Base-by-base conservation (phyloP, 108 stramenopile species). In the Licmophora abbreviata region DNA sequence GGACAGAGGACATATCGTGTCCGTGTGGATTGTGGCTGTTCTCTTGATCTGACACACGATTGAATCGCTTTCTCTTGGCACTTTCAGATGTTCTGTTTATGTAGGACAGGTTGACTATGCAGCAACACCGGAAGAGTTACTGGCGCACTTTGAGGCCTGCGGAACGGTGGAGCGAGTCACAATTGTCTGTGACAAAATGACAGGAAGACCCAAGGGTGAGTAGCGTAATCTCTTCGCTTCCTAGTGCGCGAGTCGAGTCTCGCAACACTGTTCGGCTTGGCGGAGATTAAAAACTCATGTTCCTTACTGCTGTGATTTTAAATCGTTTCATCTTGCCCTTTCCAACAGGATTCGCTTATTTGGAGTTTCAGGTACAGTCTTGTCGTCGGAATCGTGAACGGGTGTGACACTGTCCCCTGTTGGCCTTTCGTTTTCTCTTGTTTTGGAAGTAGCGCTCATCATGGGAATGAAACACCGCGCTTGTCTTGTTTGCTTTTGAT, bases 81-180 rank as follows among this genome's bases (percentile, higher is more conserved):
- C 21, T 54, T 70, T 59, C 55, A 79, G 58, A 22, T 41, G 49
- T 41, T 81, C 81, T 4, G 75, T 94, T 51, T 97, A 96, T 70
- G 97, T 98, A 5, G 97, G 97, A 4, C 95, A 98, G 63, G 95
- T 98, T 21, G 95, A 97, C 54, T 97, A 98, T 75, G 77, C 88
- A 11, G 71, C 94, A 3, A 95, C 92, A 4, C 93, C 95, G 1
- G 95, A 96, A 60, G 95, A 98, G 51, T 59, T 98, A 28, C 74
- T 94, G 45, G 60, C 82, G 2, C 95, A 97, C 65, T 98, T 98
- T 73, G 77, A 88, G 59, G 77, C 79, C 0, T 98, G 97, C 61
- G 97, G 95, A 9, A 88, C 85, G 8, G 89, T 98, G 28, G 94
- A 97, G 54, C 77, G 97, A n/a, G 93, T 98, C 2, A 98, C 97